Percentiles rank a stretch among this genome's conserved stretches.
These are phyloP conservation scores for Fusarium brachygibbosum DNA, from an alignment of 2,329 filamentous ascomycete genomes.

Conservation along the genomic window DNA sequence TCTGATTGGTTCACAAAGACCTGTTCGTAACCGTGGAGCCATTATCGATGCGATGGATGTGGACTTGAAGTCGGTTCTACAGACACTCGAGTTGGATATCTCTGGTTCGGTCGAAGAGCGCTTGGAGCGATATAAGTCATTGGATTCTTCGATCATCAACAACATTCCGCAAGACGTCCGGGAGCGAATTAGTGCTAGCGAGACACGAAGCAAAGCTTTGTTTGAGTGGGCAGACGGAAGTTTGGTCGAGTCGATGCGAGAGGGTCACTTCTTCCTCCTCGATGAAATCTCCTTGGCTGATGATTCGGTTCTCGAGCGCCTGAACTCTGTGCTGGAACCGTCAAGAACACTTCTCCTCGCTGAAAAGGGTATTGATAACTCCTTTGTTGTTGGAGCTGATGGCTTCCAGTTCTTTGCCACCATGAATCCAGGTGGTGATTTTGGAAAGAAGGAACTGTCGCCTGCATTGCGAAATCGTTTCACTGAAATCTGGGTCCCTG, in stretches of 20 bases:
- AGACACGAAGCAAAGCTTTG: constrained; percentile 80
- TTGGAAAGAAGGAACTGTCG: constrained; percentile 97
- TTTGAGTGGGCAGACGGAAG: constrained; percentile 98
- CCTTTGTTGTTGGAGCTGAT: constrained; percentile 78
- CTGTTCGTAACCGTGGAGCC: constrained; percentile 84
- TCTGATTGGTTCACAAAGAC: constrained; percentile 93
- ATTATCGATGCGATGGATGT: constrained; percentile 75
- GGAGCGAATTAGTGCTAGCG: constrained; percentile 62
- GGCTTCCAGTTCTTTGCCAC: constrained; percentile 97
- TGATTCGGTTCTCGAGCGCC: constrained; percentile 93
- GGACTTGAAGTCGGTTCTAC: constrained; percentile 68
- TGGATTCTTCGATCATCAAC: constrained; percentile 62
- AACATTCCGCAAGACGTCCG: constrained; percentile 64
- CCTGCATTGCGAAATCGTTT: constrained; percentile 96
- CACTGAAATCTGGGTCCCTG: constrained; percentile 98
- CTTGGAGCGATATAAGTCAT: constrained; percentile 66
- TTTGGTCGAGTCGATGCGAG: constrained; percentile 92
- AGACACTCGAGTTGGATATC: constrained; percentile 56
- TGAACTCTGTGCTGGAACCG: constrained; percentile 96
- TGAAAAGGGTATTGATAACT: constrained; percentile 90
- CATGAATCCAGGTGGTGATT: constrained; percentile 99
- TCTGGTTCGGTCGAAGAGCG: constrained; percentile 66
- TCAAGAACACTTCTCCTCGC: constrained; percentile 88
- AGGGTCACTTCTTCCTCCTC: constrained; percentile 89
- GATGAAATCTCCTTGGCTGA: constrained; percentile 98